Percentiles rank a stretch among this genome's conserved stretches.
Conservation (phyloP, 2,329 filamentous ascomycete species). For the Orbilia ellipsospora region DNA sequence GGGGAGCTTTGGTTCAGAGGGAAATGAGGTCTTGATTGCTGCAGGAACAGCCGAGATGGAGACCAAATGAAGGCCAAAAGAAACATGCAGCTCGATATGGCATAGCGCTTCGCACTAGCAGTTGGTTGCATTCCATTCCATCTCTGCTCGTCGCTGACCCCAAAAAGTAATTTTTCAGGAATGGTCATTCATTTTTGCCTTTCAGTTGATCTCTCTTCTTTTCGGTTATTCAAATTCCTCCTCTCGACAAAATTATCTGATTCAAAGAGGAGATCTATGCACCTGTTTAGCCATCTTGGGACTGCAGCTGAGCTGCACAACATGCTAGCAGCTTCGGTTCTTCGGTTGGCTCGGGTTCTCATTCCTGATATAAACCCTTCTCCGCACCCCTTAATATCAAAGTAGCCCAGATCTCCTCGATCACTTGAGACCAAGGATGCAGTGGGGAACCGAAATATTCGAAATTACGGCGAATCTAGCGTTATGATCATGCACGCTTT, state of each 20-base stretch:
- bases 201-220: conserved; percentile 14
- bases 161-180: too few relatives aligned
- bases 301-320: not conserved
- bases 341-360: conserved; percentile 8
- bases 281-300: conserved; percentile 4
- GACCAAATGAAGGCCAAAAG: conserved; percentile 3
- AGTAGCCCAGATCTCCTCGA: not conserved
- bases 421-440: too few relatives aligned
- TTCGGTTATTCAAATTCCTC: conserved; percentile 13
- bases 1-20: conserved; percentile 30
- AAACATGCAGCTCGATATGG: conserved; percentile 54
- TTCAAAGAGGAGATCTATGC: conserved; percentile 18
- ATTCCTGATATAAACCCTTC: conserved; percentile 13
- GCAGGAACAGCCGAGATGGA: conserved; percentile 54
- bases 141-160: not conserved
- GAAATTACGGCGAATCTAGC: too few relatives aligned
- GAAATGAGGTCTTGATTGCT: conserved; percentile 46
- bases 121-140: conserved; percentile 17
- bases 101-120: conserved; percentile 13
- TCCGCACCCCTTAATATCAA: conserved; percentile 1
- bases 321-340: not conserved
- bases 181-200: conserved; percentile 1
- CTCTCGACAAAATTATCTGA: conserved; percentile 25
- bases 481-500: too few relatives aligned
- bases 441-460: too few relatives aligned